A percentile compares a stretch with the other conserved stretches of the same genome.
Conservation (phyloP, 129 eudicot genomes). For the sunflower (Helianthus annuus) region HanXRQr2.0-SUNRISE NC_035442.2:138694825-138695324, state of each 20-base stretch:
- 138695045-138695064: slow-evolving; percentile 6
- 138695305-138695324: background rate
- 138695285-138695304: slow-evolving; percentile 43
- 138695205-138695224: slow-evolving; percentile 98
- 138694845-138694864: too few species aligned
- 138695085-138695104: slow-evolving; percentile 81
- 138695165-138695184: background rate
- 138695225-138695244: slow-evolving; percentile 97
- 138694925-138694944: too few species aligned
- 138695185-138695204: slow-evolving; percentile 40
- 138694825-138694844: too few species aligned
- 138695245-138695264: slow-evolving; percentile 85
- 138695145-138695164: slow-evolving; percentile 6
- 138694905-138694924: too few species aligned
- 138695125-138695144: slow-evolving; percentile 57
- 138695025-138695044: background rate
- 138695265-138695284: slow-evolving; percentile 94
- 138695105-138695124: slow-evolving; percentile 86
- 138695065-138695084: slow-evolving; percentile 76
- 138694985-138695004: too few species aligned
- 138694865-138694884: too few species aligned
- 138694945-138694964: background rate
- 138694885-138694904: too few species aligned
- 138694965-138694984: background rate
- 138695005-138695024: too few species aligned